A percentile compares a stretch with the other conserved stretches of the same genome.
These are phyloP conservation scores for Candida gigantensis DNA, from an alignment of 1,139 yeast genomes.

Conservation along the genomic window DNA sequence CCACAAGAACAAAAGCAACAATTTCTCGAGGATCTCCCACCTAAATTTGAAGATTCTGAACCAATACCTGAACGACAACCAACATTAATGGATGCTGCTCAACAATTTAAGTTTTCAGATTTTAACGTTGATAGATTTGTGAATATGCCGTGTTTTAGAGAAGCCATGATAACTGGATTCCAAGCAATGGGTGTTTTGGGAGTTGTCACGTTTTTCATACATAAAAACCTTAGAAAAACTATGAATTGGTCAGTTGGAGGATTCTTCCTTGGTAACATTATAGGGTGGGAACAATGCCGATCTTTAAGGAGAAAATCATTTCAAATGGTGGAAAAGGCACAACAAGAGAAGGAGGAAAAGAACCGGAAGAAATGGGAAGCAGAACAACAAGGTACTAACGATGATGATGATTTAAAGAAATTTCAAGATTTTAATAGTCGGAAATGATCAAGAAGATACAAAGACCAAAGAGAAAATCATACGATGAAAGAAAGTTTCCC, in stretches of 20 bases:
- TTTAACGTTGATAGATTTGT: constrained; percentile 57
- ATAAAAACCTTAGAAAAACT: constrained; percentile 61
- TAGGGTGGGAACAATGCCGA: constrained; percentile 94
- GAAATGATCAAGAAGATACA: constrained; percentile 4
- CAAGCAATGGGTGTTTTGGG: constrained; percentile 83
- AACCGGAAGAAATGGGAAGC: constrained; percentile 29
- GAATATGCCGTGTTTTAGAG: constrained; percentile 84
- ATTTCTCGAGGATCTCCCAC: constrained; percentile 41
- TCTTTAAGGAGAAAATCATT: constrained; percentile 63
- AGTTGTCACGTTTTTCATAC: constrained; percentile 67
- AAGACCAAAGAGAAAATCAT: constrained; percentile 8
- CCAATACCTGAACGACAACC: constrained; percentile 17
- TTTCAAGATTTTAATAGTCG: constrained; percentile 26
- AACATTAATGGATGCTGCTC: constrained; percentile 33
- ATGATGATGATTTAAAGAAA: constrained; percentile 28
- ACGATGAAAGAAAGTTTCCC: not conserved
- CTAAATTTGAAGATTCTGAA: constrained; percentile 45
- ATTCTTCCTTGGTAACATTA: constrained; percentile 72
- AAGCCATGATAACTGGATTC: constrained; percentile 84
- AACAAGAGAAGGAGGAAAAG: constrained; percentile 47
- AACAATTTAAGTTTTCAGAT: constrained; percentile 43
- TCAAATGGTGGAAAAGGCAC: constrained; percentile 63
- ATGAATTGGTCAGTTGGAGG: constrained; percentile 86
- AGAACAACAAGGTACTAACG: constrained; percentile 15
- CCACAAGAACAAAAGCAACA: constrained; percentile 19